Evolutionary conservation across 2,329 filamentous ascomycete genomes (phyloP), one percentile per base, ranked within the genome.

Genomic region (Penicillium sp.): DNA sequence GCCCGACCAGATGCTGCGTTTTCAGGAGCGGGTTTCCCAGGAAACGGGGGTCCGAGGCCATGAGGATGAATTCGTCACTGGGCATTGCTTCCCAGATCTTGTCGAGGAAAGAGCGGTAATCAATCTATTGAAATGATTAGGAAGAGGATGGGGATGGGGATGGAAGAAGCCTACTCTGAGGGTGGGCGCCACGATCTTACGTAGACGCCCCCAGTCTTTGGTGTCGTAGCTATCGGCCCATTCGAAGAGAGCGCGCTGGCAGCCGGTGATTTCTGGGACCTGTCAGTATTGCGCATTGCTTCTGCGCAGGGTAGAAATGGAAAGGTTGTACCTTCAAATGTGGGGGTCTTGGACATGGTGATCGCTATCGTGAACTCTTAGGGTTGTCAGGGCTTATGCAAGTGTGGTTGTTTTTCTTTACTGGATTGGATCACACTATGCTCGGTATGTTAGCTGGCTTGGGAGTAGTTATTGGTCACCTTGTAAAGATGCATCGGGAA

Each of bases 41-140:
- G 49, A 82, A 77, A 2, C 68, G 59, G 26, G 68, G 71, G 12
- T 12, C 69, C 26, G 76, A 77, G 55, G 78, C 71, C 76, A 82
- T 80, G 56, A 61, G 55, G 56, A 82, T 66, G 67, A 76, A 82
- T 34, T 81, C 77, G 5, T 75, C 71, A 1, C 76, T 74, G 3
- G 76, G 71, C 76, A 82, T 80, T 33, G 72, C 70, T 41, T 53
- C 49, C 51, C 49, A 51, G 27, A 48, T n/a, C 18, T 53, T 48
- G 43, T 48, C 76, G 73, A 79, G 73, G 64, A 81, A 78, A 25
- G 74, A 74, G 39, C 76, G 75, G 76, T 87, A 88, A 73, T 88
- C 84, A 58, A 87, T 76, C 75, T 83, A 43, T 9, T 18, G 18
- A 18, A 18, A 12, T 2, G 3, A 12, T 34, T 34, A 34, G 32